Evolutionary conservation across 2,329 filamentous ascomycete genomes (phyloP), one percentile per base, ranked within the genome.

Genomic region (Ascosphaera aggregata): DNA sequence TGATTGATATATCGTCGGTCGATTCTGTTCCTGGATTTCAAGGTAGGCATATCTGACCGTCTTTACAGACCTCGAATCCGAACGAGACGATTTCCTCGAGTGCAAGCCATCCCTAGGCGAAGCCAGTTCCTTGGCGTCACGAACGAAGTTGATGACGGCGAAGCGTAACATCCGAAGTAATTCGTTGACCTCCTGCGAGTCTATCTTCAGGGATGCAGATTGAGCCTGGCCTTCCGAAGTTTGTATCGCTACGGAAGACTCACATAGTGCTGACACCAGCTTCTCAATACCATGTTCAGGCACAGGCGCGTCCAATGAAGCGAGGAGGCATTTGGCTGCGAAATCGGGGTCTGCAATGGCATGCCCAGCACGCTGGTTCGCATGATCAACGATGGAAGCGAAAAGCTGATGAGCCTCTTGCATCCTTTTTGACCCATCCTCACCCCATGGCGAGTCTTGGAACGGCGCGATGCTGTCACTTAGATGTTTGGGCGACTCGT

Each of bases 301-400:
- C 34, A 56, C 50, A 18, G 56, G 52, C 9, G 55, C 57, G 42
- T 54, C 55, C 51, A 55, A 54, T 22, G 57, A 55, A 3, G 57
- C 58, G 45, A 61, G 43, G 36, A 61, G 49, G 20, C 55, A 56
- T 41, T 60, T 56, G 36, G 59, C 56, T 39, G 59, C 57, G 51
- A 60, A 48, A 46, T 60, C 56, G 37, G 58, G 54, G 42, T 56
- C 52, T 41, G 59, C 57, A 43, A 61, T 60, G 36, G 49, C 58
- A 43, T 60, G 60, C 35, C 57, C 57, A 41, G 57, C 57, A 41
- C 58, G 57, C 18, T 57, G 50, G 49, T 61, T 61, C 48, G 57
- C 56, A 51, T 60, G 58, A 42, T 61, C 57, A 47, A 56, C 59
- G 42, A 61, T 61, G 43, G 60, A 57, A 36, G 51, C 54, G 43